phyloP scores from a whole-genome alignment of 148 eudicot genomes.

The Fagopyrum esculentum region DNA sequence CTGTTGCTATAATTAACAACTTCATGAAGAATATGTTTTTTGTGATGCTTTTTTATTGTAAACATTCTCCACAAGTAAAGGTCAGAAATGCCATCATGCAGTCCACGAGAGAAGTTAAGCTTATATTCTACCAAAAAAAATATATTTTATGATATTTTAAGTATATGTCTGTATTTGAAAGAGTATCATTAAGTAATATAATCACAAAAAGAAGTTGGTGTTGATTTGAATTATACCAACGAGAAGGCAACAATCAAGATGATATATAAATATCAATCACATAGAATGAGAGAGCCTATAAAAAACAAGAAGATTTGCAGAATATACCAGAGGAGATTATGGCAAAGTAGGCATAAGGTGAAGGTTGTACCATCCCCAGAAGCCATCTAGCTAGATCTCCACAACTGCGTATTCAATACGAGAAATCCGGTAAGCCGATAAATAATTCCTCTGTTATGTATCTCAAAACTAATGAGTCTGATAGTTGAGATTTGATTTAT shows the following conservation, averaged over 20 bases:
- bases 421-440: not conserved
- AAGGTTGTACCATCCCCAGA: not conserved
- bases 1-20: not conserved
- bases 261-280: not conserved
- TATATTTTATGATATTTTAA: not conserved
- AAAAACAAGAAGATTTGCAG: not conserved
- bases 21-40: not conserved
- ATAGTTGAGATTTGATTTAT: no score
- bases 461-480: no score
- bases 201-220: not conserved
- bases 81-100: slow-evolving; percentile 8
- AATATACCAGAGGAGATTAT: not conserved
- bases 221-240: not conserved
- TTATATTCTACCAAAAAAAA: not conserved
- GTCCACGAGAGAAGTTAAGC: not conserved
- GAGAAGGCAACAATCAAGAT: not conserved
- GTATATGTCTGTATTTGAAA: no score
- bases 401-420: no score
- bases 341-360: not conserved
- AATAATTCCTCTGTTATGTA: no score
- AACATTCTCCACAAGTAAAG: not conserved
- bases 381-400: not conserved
- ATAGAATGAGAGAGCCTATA: not conserved
- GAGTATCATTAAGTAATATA: not conserved
- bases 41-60: not conserved